Base-by-base conservation (phyloP, 2,329 filamentous ascomycete genomes). In the Corynespora cassiicola region DNA sequence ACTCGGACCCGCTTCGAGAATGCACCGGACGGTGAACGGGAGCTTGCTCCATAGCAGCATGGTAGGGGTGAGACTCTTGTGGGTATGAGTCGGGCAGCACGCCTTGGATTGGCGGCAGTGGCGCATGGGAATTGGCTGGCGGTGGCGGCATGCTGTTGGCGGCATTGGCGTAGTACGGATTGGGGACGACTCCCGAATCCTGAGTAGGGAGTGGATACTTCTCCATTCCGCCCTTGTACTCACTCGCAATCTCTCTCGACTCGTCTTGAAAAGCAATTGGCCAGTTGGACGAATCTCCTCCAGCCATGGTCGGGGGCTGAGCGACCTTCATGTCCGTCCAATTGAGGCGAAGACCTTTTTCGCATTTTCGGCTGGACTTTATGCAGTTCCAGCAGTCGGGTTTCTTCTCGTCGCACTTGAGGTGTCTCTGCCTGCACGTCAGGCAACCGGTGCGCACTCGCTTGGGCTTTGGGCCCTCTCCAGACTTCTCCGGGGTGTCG, bases 361-460 rank as follows among this genome's bases (percentile, higher is more conserved):
- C 90, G 74, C 92, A 97, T 40, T 85, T 76, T 33, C 92, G 79
- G 58, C 84, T 91, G 35, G 91, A 94, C 71, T 95, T 96, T 42
- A 83, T 82, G 70, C 92, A 96, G 60, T 96, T 96, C 56, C 87
- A 76, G 60, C 82, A 85, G 38, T 74, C 72, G 7, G 81, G 81
- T 44, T 77, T 60, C 5, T 77, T 85, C 67, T 95, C 90, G 61
- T 96, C 91, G 66, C 91, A 96, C 68, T 96, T 96, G 34, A 96
- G 75, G 74, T 96, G 91, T 30, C 90, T 78, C 66, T 95, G 88
- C 53, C 91, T 80, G 68, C 91, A 96, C 2, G 91, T 96, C 51
- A 96, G 73, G 65, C 91, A 96, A 23, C 91, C 91, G 3, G 91
- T 96, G 30, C 92, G 84, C 12, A 95, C 90, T 50, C 91, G 79